Evolutionary conservation across 805 yeast genomes (phyloP), one percentile per base, ranked within the genome.

Genomic region (Hyphopichia homilentoma): DNA sequence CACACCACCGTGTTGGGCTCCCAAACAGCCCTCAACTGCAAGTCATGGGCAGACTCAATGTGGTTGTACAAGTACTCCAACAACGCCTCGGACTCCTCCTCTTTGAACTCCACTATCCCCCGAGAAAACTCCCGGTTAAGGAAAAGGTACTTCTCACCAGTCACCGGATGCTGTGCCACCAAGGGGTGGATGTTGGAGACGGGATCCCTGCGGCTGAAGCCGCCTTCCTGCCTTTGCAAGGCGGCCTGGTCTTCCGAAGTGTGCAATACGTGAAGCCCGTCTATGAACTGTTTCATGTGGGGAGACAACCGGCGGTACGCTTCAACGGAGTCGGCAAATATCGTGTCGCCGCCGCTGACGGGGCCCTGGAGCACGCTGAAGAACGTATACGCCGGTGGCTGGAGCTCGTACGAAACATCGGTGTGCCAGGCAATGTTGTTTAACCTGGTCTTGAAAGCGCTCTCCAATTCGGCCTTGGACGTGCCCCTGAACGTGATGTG

Each of bases 21-120:
- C 65, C 67, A 61, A 30, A 40, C 45, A 5, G 61, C 62, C 37
- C 65, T 47, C 42, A 60, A 53, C 35, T 60, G 66, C 37, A 60
- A 54, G 35, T 60, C 65, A 27, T 56, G 62, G 1, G 63, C 44
- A 12, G 34, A 40, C 32, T 60, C 65, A 19, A 60, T 52, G 38
- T 59, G 65, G 29, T 43, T 44, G 44, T 48, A 57, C 36, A 61
- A 50, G 39, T 56, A 61, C 12, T 47, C 41, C 32, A 61, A 47
- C 32, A 61, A 50, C 29, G 45, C 48, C 18, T 44, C 52, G 9
- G 61, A 53, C 40, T 61, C 67, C 40, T 59, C 63, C 24, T 52
- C 47, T 41, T 59, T 61, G 36, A 59, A 50, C 39, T 59, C 65
- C 13, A 60, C 57, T 19, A 61, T 54, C 35, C 50, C 46, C 27